phyloP scores from a whole-genome alignment of 805 yeast genomes.

The Yarrowia keelungensis region DNA sequence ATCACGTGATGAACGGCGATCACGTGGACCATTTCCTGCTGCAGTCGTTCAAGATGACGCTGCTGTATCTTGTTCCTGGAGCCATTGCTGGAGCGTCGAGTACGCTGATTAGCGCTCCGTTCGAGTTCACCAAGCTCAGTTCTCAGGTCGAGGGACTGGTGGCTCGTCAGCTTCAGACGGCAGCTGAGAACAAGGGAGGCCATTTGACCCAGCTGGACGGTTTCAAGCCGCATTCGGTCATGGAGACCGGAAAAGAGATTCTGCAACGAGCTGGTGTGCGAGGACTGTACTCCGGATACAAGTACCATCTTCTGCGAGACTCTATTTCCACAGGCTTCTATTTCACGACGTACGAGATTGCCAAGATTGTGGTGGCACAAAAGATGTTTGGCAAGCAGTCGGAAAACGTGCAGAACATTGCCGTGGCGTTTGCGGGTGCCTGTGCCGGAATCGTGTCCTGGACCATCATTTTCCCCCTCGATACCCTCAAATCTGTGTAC shows the following conservation, averaged over 20 bases:
- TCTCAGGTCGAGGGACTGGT: constrained; percentile 67
- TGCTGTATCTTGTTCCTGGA: constrained; percentile 58
- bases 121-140: constrained; percentile 81
- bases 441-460: constrained; percentile 77
- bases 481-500: constrained; percentile 75
- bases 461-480: constrained; percentile 79
- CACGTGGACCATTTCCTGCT: constrained; percentile 32
- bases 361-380: constrained; percentile 58
- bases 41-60: constrained; percentile 41
- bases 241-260: constrained; percentile 60
- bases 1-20: constrained; percentile 17
- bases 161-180: constrained; percentile 48
- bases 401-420: constrained; percentile 51
- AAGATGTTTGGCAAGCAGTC: constrained; percentile 44
- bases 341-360: constrained; percentile 76
- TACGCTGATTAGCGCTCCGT: constrained; percentile 72
- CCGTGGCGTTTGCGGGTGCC: constrained; percentile 77
- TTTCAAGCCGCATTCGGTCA: constrained; percentile 49
- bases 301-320: constrained; percentile 73
- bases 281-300: constrained; percentile 77
- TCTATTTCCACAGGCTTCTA: constrained; percentile 73
- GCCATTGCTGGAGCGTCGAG: constrained; percentile 65
- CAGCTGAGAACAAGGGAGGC: constrained; percentile 51
- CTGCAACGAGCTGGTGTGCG: constrained; percentile 62
- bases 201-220: constrained; percentile 42